Evolutionary conservation across 192 early-diverging fungal genomes (phyloP).

Genomic region (Backusella westeae): DNA sequence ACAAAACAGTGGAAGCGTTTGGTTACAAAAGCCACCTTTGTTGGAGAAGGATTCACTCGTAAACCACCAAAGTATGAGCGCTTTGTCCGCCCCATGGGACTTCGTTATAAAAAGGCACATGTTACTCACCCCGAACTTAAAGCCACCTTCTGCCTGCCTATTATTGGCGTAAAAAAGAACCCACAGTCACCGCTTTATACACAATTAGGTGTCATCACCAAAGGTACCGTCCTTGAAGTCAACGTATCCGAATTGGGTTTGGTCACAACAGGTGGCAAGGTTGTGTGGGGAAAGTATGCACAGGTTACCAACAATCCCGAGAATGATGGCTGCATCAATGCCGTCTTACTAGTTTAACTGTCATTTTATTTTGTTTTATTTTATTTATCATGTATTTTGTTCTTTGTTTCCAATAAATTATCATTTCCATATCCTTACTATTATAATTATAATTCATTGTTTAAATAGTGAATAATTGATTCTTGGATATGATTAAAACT

Average conservation of each 20-base stretch:
- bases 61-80: slow-evolving; percentile 99
- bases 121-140: slow-evolving; percentile 98
- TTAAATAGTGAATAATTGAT: background rate
- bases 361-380: background rate
- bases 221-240: slow-evolving; percentile 96
- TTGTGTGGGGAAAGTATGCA: slow-evolving; percentile 97
- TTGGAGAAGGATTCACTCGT: slow-evolving; percentile 98
- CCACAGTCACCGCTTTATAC: slow-evolving; percentile 95
- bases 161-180: slow-evolving; percentile 99
- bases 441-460: background rate
- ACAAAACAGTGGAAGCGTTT: slow-evolving; percentile 98
- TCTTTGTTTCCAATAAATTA: slow-evolving; percentile 4
- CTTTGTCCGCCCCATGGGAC: slow-evolving; percentile 95
- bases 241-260: slow-evolving; percentile 88
- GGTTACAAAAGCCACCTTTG: slow-evolving; percentile 99
- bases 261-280: slow-evolving; percentile 95
- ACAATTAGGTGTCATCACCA: slow-evolving; percentile 95
- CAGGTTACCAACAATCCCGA: slow-evolving; percentile 95
- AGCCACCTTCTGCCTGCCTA: slow-evolving; percentile 96
- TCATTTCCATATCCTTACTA: background rate
- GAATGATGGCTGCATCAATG: slow-evolving; percentile 93
- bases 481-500: no score
- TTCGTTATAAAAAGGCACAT: slow-evolving; percentile 98
- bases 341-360: slow-evolving; percentile 83
- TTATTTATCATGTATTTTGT: background rate